A percentile compares a stretch with the other conserved stretches of the same genome.
Conservation (phyloP, 805 yeast genomes). For the Saccharomycopsis amapae region DNA sequence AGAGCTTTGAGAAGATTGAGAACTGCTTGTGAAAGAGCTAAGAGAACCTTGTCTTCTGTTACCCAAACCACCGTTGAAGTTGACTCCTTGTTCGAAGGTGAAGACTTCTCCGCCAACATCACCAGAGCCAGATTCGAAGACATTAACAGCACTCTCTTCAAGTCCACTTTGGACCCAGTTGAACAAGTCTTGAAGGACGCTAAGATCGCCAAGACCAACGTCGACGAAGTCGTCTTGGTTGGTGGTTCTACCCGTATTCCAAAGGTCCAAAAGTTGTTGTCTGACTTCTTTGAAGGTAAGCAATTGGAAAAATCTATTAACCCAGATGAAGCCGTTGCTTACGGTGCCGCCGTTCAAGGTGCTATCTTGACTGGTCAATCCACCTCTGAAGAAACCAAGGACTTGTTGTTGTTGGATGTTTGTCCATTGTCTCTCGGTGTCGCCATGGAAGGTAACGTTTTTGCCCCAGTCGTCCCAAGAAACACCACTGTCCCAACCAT, state of each 20-base stretch:
- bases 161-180: constrained; percentile 90
- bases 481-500: constrained; percentile 99
- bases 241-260: constrained; percentile 99
- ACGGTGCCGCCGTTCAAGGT: constrained; percentile 99
- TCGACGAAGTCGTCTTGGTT: constrained; percentile 91
- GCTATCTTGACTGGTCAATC: constrained; percentile 93
- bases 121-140: constrained; percentile 99
- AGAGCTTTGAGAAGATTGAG: constrained; percentile 97
- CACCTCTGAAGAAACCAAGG: constrained; percentile 88
- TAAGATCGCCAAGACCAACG: constrained; percentile 71
- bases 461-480: constrained; percentile 98
- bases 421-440: constrained; percentile 98
- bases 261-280: constrained; percentile 89
- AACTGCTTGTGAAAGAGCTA: constrained; percentile 98
- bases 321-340: constrained; percentile 99
- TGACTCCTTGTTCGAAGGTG: constrained; percentile 92
- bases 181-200: constrained; percentile 93
- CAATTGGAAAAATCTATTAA: constrained; percentile 93
- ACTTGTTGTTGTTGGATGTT: constrained; percentile 91
- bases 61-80: constrained; percentile 95
- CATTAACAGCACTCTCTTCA: constrained; percentile 86
- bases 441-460: constrained; percentile 99
- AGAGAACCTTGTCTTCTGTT: constrained; percentile 95
- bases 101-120: constrained; percentile 86
- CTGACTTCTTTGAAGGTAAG: constrained; percentile 95